These are phyloP conservation scores for Epithele typhae DNA, from an alignment of 768 basidiomycete genomes.

Conservation along the genomic window DNA sequence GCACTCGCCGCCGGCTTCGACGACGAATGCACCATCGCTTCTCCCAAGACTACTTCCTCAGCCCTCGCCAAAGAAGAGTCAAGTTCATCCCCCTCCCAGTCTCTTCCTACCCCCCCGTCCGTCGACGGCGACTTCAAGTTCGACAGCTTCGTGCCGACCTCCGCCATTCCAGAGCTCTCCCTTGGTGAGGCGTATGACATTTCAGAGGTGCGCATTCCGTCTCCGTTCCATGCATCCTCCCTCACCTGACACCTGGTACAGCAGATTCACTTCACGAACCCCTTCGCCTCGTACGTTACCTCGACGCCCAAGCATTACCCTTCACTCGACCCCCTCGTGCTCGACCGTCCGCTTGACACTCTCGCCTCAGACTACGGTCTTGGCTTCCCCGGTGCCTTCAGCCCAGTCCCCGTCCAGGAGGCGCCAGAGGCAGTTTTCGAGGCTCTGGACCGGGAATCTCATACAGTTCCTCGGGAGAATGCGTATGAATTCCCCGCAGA, in stretches of 20 bases:
- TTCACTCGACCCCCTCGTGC: too few species aligned
- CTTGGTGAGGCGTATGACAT: not conserved
- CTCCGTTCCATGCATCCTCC: too few species aligned
- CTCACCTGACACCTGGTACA: not conserved
- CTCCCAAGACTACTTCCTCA: not conserved
- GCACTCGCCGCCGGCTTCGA: not conserved
- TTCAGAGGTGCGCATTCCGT: not conserved
- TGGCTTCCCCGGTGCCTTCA: too few species aligned
- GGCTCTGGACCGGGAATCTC: too few species aligned
- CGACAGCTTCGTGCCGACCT: slow-evolving; percentile 8
- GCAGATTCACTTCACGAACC: slow-evolving; percentile 3
- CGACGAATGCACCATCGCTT: not conserved
- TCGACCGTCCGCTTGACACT: too few species aligned
- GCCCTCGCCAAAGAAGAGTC: not conserved
- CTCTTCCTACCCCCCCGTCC: not conserved
- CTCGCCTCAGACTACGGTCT: too few species aligned
- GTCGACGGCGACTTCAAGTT: not conserved
- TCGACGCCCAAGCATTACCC: too few species aligned
- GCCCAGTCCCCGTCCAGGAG: too few species aligned
- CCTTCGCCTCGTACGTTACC: too few species aligned
- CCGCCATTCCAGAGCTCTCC: slow-evolving; percentile 12
- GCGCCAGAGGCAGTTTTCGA: too few species aligned
- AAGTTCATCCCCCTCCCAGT: not conserved
- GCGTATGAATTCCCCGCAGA: too few species aligned
- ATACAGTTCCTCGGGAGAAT: too few species aligned